Evolutionary conservation across 2,329 filamentous ascomycete genomes (phyloP), one percentile per base, ranked within the genome.

Genomic region (Volutella citrinella): DNA sequence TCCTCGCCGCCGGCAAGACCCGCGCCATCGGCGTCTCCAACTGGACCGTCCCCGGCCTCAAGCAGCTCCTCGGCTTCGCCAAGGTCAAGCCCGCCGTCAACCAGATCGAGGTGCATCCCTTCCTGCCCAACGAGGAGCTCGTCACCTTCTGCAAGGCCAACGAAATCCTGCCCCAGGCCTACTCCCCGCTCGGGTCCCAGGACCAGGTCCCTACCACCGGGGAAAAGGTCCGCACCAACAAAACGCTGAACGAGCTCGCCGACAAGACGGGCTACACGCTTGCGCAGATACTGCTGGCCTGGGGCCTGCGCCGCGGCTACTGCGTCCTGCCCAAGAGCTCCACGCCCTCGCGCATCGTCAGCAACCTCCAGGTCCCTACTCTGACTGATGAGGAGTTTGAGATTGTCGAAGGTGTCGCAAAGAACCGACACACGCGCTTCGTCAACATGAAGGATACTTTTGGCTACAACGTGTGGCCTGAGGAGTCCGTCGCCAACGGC

Each of bases 401-500:
- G 56, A 60, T 56, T 13, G 57, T 63, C 27, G 57, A 63, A 43
- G 40, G 40, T 19, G 50, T 53, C 30, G 50, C 50, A 27, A 70
- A 76, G 56, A 78, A 78, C 21, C 71, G 82, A 32, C 78, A 84
- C 59, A 76, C 74, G 17, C 76, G 84, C 22, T 87, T 88, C 53
- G 83, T 88, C 39, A 87, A 88, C 66, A 87, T 87, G 83, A 87
- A 85, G 71, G 82, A 86, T 46, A 85, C 80, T 2, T 87, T 87
- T 59, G 84, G 84, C 7, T 85, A 84, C 56, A 70, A 87, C 49
- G 74, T 87, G 30, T 82, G 78, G 79, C 70, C 78, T 1, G 74
- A 80, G 52, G 77, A 81, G 65, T 25, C 30, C 7, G 7, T 19
- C 12, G 20, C 8, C 9, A 22, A 22, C 20, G 20, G 20, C 20